Percentiles rank a stretch among this genome's conserved stretches.
phyloP scores from a whole-genome alignment of 1,139 yeast species.

The Candida sp. region DNA sequence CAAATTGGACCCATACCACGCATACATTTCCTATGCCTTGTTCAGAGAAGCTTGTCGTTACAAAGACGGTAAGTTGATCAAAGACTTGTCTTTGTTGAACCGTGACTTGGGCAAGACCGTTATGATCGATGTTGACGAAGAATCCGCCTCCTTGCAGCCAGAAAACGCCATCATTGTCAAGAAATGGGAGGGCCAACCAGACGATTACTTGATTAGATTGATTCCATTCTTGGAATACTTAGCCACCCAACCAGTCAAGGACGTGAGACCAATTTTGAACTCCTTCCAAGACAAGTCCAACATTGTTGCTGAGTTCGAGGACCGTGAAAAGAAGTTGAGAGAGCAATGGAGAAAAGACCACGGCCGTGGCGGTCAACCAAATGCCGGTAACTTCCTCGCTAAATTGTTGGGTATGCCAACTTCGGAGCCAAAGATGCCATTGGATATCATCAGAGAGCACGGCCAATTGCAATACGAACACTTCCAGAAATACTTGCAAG shows the following conservation, averaged over 20 bases:
- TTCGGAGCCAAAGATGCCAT: constrained; percentile 81
- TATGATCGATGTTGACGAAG: constrained; percentile 78
- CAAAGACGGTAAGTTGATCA: constrained; percentile 85
- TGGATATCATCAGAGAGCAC: constrained; percentile 89
- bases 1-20: constrained; percentile 93
- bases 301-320: constrained; percentile 73
- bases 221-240: constrained; percentile 95
- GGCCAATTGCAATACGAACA: constrained; percentile 90
- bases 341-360: constrained; percentile 70
- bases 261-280: constrained; percentile 85
- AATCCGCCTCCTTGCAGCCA: constrained; percentile 81
- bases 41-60: constrained; percentile 92
- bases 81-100: constrained; percentile 87
- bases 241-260: constrained; percentile 90
- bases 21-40: constrained; percentile 84
- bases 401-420: constrained; percentile 66
- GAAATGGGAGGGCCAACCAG: constrained; percentile 88
- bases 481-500: constrained; percentile 82
- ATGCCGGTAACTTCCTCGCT: constrained; percentile 58
- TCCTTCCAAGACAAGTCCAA: constrained; percentile 69
- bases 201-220: constrained; percentile 75
- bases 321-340: constrained; percentile 79
- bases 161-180: constrained; percentile 86
- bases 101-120: constrained; percentile 87
- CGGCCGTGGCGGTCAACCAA: constrained; percentile 44